phyloP scores from a whole-genome alignment of 2,329 filamentous ascomycete species.

The Chaetomium strumarium region DNA sequence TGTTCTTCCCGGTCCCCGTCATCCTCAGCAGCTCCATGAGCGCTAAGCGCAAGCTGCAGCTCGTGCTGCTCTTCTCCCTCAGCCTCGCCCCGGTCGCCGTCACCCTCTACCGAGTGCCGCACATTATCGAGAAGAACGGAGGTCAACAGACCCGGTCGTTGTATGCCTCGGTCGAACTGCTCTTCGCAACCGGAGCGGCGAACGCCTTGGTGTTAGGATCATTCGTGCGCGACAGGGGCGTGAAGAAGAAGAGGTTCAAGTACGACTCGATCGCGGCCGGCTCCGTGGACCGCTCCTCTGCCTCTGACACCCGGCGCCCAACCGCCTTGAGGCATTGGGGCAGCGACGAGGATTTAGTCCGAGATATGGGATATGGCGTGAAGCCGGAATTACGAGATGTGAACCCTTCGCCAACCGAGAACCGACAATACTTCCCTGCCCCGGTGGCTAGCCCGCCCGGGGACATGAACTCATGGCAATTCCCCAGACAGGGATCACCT shows the following conservation, averaged over 20 bases:
- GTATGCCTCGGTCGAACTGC: constrained; percentile 81
- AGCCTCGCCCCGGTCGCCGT: constrained; percentile 75
- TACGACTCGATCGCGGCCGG: constrained; percentile 54
- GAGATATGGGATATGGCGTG: constrained; percentile 67
- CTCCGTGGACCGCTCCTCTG: constrained; percentile 51
- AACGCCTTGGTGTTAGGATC: constrained; percentile 89
- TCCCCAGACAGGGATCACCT: constrained; percentile 32
- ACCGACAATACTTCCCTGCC: constrained; percentile 30
- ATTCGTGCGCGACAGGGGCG: constrained; percentile 81
- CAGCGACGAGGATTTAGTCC: constrained; percentile 85
- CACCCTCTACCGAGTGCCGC: constrained; percentile 74
- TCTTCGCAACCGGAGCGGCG: constrained; percentile 80
- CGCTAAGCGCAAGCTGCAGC: constrained; percentile 69
- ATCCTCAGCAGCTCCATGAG: constrained; percentile 74
- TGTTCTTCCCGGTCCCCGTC: constrained; percentile 84
- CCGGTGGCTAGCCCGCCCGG: constrained; percentile 30
- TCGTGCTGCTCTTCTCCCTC: constrained; percentile 75
- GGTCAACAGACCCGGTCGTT: constrained; percentile 83
- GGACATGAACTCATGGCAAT: constrained; percentile 44
- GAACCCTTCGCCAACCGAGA: constrained; percentile 20
- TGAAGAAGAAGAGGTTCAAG: constrained; percentile 84
- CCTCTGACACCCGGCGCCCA: constrained; percentile 37
- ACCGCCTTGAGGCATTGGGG: constrained; percentile 66
- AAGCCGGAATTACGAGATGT: constrained; percentile 45
- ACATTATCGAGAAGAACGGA: constrained; percentile 64